phyloP scores from a whole-genome alignment of 75 land plant genomes.

The Cunninghamia lanceolata region DNA sequence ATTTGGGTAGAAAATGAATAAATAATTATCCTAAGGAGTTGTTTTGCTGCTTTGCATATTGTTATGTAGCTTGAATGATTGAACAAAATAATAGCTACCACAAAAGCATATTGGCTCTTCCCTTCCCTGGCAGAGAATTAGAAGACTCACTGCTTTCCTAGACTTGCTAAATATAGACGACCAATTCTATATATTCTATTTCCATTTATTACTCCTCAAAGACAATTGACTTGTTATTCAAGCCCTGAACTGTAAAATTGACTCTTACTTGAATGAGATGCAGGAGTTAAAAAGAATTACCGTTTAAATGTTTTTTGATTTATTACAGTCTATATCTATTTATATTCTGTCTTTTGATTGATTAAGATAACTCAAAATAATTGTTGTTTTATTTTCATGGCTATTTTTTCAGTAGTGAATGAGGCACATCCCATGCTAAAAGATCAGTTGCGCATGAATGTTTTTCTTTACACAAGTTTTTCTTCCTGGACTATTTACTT shows the following conservation, averaged over 20 bases:
- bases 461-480: not conserved
- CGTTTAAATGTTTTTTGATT: not conserved
- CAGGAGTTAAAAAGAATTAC: not conserved
- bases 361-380: not conserved
- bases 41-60: not conserved
- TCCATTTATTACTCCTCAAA: too few relatives aligned
- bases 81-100: not conserved
- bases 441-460: not conserved
- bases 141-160: not conserved
- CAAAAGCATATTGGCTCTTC: not conserved
- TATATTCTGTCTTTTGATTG: not conserved
- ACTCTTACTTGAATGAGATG: not conserved
- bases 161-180: too few relatives aligned
- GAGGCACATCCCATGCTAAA: not conserved
- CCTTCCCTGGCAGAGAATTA: not conserved
- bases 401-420: not conserved
- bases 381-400: not conserved
- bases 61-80: not conserved
- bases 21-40: not conserved
- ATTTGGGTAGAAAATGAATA: not conserved
- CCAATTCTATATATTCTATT: too few relatives aligned
- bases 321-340: not conserved
- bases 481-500: not conserved
- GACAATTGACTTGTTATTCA: too few relatives aligned
- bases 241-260: not conserved